phyloP scores from a whole-genome alignment of 441 rosid species.

The Adansonia rubrostipa region DNA sequence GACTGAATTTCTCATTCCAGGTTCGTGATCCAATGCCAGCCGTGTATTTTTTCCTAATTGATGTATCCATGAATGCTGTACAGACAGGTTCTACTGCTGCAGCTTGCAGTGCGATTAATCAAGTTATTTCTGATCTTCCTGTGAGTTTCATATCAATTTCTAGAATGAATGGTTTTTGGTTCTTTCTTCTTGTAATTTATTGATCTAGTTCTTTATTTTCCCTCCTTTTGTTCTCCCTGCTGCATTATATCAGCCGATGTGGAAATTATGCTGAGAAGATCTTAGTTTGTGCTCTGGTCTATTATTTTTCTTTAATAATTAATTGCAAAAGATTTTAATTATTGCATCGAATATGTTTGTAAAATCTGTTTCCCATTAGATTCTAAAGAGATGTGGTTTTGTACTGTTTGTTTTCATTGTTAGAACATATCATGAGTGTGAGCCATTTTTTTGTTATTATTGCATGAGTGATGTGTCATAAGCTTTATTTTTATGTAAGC shows the following conservation, averaged over 20 bases:
- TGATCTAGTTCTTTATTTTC: not conserved
- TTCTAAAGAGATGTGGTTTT: constrained; percentile 6
- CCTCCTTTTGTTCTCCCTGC: not conserved
- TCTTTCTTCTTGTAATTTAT: constrained; percentile 13
- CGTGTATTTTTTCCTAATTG: constrained; percentile 85
- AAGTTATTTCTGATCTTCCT: constrained; percentile 89
- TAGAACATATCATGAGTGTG: not conserved
- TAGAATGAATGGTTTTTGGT: constrained; percentile 15
- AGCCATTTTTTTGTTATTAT: not conserved
- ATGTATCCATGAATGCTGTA: constrained; percentile 90
- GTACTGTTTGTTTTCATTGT: not conserved
- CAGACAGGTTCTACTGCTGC: constrained; percentile 98
- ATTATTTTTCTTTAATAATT: not conserved
- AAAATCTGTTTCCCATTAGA: not conserved
- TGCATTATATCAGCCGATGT: constrained; percentile 4
- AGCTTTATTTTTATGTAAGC: not conserved
- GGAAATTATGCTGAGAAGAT: constrained; percentile 2
- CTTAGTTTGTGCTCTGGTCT: not conserved
- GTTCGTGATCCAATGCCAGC: constrained; percentile 98
- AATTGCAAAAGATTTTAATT: constrained; percentile 1
- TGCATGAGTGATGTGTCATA: not conserved
- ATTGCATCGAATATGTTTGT: not conserved
- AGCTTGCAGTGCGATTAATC: constrained; percentile 88
- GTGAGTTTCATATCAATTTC: constrained; percentile 54
- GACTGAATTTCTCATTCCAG: constrained; percentile 42